Conservation (phyloP, 2,329 filamentous ascomycete genomes). For the Plectosphaerella cucumerina region DNA sequence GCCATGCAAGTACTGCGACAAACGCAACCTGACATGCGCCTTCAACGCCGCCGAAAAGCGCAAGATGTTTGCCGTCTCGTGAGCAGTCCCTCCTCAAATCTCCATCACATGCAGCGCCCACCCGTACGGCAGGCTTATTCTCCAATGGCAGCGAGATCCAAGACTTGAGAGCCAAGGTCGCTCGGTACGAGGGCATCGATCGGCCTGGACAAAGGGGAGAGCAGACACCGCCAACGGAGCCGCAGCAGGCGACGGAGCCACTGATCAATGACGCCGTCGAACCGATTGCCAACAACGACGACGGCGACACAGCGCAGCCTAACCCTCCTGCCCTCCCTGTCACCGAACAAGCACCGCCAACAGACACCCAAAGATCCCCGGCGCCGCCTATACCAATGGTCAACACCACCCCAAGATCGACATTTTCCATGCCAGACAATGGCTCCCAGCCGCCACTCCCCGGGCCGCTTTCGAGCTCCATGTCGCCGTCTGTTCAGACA, state of each 20-base stretch:
- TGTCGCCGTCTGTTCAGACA: not conserved
- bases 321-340: not conserved
- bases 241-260: not conserved
- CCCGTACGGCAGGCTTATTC: too few relatives aligned
- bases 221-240: not conserved
- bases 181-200: not conserved
- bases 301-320: not conserved
- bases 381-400: not conserved
- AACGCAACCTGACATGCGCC: slow-evolving; percentile 5
- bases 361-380: not conserved
- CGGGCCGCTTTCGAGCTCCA: not conserved
- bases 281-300: not conserved
- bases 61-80: slow-evolving; percentile 11
- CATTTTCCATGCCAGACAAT: not conserved
- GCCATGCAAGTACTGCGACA: slow-evolving; percentile 11
- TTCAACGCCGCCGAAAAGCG: slow-evolving; percentile 9
- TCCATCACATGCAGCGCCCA: not conserved
- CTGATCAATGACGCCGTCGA: not conserved
- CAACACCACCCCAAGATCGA: not conserved
- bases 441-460: not conserved
- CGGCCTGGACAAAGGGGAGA: not conserved
- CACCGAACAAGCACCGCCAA: not conserved
- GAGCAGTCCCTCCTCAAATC: not conserved
- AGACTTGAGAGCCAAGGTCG: not conserved
- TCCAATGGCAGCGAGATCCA: not conserved